Conservation (phyloP, 495 filamentous ascomycete genomes). For the Rusavskia elegans region DNA sequence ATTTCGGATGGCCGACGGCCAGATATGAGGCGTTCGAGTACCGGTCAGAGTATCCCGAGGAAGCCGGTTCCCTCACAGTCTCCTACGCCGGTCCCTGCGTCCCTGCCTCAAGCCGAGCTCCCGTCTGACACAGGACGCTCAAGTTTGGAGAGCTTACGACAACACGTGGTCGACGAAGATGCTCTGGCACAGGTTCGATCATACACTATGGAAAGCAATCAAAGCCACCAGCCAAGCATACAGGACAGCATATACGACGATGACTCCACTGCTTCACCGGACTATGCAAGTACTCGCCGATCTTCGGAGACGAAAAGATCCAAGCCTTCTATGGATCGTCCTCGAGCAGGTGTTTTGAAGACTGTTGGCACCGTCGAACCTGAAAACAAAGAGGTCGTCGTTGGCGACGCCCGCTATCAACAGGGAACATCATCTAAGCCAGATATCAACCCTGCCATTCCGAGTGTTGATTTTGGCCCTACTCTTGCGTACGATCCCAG, state of each 20-base stretch:
- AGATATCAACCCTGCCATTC: constrained; percentile 38
- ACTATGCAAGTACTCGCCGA: constrained; percentile 55
- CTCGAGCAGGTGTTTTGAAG: constrained; percentile 69
- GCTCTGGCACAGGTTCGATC: constrained; percentile 37
- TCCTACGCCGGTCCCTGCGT: neutral
- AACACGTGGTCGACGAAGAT: constrained; percentile 48
- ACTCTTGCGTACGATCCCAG: constrained; percentile 52
- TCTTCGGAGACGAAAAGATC: constrained; percentile 46
- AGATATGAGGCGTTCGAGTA: constrained; percentile 11
- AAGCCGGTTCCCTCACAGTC: constrained; percentile 46
- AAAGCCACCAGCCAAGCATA: constrained; percentile 14
- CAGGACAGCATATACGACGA: constrained; percentile 35
- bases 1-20: constrained; percentile 19
- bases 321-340: constrained; percentile 43
- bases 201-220: constrained; percentile 12
- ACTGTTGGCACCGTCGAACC: constrained; percentile 51
- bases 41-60: constrained; percentile 31
- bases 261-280: constrained; percentile 32
- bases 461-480: constrained; percentile 72
- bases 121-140: constrained; percentile 21
- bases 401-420: constrained; percentile 44
- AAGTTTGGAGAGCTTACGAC: constrained; percentile 47
- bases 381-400: constrained; percentile 32
- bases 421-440: constrained; percentile 18
- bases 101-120: neutral